A percentile compares a stretch with the other conserved stretches of the same genome.
phyloP scores from a whole-genome alignment of 2,329 filamentous ascomycete species.

The Knoxdaviesia capensis region DNA sequence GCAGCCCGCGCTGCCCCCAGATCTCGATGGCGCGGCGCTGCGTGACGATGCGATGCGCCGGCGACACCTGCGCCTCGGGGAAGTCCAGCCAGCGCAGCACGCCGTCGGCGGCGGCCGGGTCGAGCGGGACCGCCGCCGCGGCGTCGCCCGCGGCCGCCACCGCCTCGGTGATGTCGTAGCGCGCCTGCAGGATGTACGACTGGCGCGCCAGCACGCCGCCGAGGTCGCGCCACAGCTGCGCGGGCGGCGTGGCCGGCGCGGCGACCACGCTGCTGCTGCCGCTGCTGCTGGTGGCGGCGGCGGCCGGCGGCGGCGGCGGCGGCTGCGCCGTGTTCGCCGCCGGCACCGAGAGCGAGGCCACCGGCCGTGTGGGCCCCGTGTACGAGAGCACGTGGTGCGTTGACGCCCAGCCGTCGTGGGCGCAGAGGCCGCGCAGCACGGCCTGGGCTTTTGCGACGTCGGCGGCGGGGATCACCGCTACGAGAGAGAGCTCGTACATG shows the following conservation, averaged over 20 bases:
- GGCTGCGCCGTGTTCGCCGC: slow-evolving; percentile 16
- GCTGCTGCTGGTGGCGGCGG: too few species aligned
- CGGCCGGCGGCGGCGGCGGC: too few species aligned
- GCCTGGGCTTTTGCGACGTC: slow-evolving; percentile 28
- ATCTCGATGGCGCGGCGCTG: slow-evolving; percentile 37
- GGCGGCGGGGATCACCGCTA: slow-evolving; percentile 26
- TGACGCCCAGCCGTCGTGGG: slow-evolving; percentile 29
- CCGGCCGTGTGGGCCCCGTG: slow-evolving; percentile 23
- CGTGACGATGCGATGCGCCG: slow-evolving; percentile 19
- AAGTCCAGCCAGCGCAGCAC: slow-evolving; percentile 38
- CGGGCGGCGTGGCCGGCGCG: slow-evolving; percentile 15
- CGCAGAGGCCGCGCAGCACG: slow-evolving; percentile 35
- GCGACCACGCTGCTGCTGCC: too few species aligned
- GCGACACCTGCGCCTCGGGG: slow-evolving; percentile 32
- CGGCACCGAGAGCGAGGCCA: slow-evolving; percentile 21
- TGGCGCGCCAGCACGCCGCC: slow-evolving; percentile 33
- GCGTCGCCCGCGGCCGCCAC: slow-evolving; percentile 15
- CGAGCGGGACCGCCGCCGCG: slow-evolving; percentile 14
- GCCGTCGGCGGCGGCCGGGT: slow-evolving; percentile 23
- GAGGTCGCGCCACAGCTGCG: slow-evolving; percentile 29
- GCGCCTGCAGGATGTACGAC: slow-evolving; percentile 34
- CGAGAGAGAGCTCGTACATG: slow-evolving; percentile 42
- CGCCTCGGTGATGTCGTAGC: slow-evolving; percentile 29
- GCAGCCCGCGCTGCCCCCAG: slow-evolving; percentile 27
- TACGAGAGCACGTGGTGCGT: slow-evolving; percentile 33